Evolutionary conservation across 345 rosid genomes (phyloP).

Genomic region (Murraya paniculata): DNA sequence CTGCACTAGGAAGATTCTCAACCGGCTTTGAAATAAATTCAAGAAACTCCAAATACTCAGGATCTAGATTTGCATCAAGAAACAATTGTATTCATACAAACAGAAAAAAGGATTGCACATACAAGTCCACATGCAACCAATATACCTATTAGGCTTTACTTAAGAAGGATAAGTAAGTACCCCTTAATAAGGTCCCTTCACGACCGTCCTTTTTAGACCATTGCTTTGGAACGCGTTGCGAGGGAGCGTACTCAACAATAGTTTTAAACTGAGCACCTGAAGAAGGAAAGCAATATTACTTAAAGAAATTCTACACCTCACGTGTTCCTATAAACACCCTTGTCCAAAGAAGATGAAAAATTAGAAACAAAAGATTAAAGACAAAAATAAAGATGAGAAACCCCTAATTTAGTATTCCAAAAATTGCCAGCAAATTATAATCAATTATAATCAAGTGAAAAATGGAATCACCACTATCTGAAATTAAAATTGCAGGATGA

Average conservation of each 20-base stretch:
- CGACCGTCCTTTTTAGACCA: slow-evolving; percentile 61
- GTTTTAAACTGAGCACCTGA: slow-evolving; percentile 65
- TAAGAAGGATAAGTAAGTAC: slow-evolving; percentile 27
- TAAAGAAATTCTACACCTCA: neutral
- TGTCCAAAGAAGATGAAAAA: slow-evolving; percentile 1
- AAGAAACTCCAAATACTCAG: slow-evolving; percentile 76
- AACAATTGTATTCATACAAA: slow-evolving; percentile 19
- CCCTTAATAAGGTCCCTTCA: slow-evolving; percentile 62
- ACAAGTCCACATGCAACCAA: slow-evolving; percentile 10
- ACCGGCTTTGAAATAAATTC: slow-evolving; percentile 67
- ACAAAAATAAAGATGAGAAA: neutral
- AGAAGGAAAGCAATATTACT: slow-evolving; percentile 7
- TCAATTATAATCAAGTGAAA: neutral
- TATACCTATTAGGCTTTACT: neutral
- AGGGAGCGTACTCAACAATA: slow-evolving; percentile 72
- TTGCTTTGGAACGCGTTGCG: slow-evolving; percentile 61
- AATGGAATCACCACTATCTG: neutral
- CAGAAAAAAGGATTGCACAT: slow-evolving; percentile 9
- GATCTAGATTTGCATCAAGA: slow-evolving; percentile 49
- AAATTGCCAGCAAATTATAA: too few relatives aligned
- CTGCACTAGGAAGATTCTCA: slow-evolving; percentile 78
- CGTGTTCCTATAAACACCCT: neutral
- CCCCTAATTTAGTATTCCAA: neutral
- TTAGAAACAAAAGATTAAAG: neutral
- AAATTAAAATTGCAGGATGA: neutral